Conservation (phyloP, 2,329 filamentous ascomycete genomes). For the Colletotrichum magnum region DNA sequence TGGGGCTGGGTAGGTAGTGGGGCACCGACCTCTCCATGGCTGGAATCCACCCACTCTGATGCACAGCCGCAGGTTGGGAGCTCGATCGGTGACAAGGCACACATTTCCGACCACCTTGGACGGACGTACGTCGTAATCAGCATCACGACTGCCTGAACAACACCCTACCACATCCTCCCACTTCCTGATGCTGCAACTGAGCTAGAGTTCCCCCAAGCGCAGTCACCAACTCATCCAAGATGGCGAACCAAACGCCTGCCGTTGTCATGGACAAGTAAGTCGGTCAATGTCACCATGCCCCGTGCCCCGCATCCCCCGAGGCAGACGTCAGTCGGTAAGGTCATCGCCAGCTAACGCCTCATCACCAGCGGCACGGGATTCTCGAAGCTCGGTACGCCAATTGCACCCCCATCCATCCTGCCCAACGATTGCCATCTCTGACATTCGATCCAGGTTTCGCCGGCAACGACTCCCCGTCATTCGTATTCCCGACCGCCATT, state of each 20-base stretch:
- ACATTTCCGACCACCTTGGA: constrained; percentile 40
- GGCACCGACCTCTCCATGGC: constrained; percentile 40
- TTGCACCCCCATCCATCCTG: constrained; percentile 26
- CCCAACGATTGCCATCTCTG: constrained; percentile 45
- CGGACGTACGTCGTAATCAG: constrained; percentile 42
- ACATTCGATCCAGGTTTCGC: constrained; percentile 80
- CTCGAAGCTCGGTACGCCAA: constrained; percentile 90
- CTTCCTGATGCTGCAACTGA: constrained; percentile 32
- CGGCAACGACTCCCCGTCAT: constrained; percentile 98
- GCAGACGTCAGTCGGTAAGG: constrained; percentile 41
- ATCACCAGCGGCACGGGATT: constrained; percentile 93
- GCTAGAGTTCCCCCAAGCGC: constrained; percentile 34
- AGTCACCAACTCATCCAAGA: constrained; percentile 54
- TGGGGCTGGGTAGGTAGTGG: constrained; percentile 39
- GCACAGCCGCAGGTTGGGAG: constrained; percentile 42
- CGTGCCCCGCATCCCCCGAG: constrained; percentile 49
- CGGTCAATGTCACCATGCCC: constrained; percentile 47
- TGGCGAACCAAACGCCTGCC: constrained; percentile 99
- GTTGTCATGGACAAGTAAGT: constrained; percentile 99
- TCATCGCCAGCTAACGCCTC: constrained; percentile 42
- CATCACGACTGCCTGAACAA: constrained; percentile 35
- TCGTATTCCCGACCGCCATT: constrained; percentile 99
- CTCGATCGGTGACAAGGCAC: constrained; percentile 42
- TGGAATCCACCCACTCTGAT: constrained; percentile 39
- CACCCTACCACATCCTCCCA: constrained; percentile 18